These are phyloP conservation scores for Ichthyophthirius multifiliis DNA, from an alignment of 169 alveolate species.

Conservation along the genomic window DNA sequence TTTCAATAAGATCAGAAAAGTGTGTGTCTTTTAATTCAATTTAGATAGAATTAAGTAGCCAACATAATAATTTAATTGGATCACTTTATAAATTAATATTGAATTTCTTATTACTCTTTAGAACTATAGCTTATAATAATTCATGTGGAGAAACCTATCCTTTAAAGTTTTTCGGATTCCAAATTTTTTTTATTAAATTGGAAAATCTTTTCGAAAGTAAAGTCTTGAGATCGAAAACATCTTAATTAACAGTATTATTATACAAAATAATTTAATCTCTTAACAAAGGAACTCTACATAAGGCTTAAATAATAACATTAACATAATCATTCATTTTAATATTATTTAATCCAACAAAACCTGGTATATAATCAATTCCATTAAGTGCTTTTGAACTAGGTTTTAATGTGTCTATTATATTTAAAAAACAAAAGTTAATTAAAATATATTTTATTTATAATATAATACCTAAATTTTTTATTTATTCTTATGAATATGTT, in stretches of 20 bases:
- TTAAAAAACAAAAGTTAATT: constrained; percentile 5
- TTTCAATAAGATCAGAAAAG: constrained; percentile 53
- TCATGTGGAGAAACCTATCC: constrained; percentile 99
- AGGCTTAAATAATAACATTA: constrained; percentile 93
- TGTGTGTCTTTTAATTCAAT: constrained; percentile 50
- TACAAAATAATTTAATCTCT: constrained; percentile 64
- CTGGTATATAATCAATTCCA: constrained; percentile 96
- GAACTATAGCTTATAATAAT: constrained; percentile 82
- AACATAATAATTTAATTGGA: constrained; percentile 91
- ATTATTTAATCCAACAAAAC: constrained; percentile 95
- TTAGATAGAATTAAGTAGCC: constrained; percentile 89
- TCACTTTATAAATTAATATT: constrained; percentile 90
- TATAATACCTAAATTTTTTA: constrained; percentile 52
- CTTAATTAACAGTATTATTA: constrained; percentile 44
- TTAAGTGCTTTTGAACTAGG: constrained; percentile 91
- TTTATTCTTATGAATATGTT: constrained; percentile 42
- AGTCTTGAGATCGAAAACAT: constrained; percentile 55
- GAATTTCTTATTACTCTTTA: constrained; percentile 57
- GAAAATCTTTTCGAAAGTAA: constrained; percentile 87
- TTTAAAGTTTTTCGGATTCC: constrained; percentile 96
- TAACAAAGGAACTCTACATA: constrained; percentile 69
- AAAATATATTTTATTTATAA: too few relatives aligned
- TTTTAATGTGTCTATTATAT: too few relatives aligned
- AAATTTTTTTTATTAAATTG: constrained; percentile 94
- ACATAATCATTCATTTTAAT: constrained; percentile 94